Conservation (phyloP, 2,329 filamentous ascomycete species). For the Scedosporium boydii region DNA sequence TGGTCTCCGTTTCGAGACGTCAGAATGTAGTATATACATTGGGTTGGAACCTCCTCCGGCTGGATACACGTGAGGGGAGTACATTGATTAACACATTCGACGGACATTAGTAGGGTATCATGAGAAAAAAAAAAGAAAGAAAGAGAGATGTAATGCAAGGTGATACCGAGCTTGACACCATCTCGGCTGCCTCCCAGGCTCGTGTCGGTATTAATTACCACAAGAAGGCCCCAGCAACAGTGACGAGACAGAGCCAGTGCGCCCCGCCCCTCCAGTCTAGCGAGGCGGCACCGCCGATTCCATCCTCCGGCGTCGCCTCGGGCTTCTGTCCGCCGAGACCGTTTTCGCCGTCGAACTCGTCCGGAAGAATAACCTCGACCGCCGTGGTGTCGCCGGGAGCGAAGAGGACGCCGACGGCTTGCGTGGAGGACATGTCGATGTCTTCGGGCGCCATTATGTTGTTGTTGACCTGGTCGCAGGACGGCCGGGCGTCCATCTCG, state of each 20-base stretch:
- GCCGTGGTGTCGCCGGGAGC: conserved; percentile 40
- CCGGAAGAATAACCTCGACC: conserved; percentile 20
- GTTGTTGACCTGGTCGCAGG: conserved; percentile 43
- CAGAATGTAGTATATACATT: background rate
- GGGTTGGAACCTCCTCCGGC: background rate
- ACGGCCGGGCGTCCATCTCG: conserved; percentile 25
- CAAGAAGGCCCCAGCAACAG: background rate
- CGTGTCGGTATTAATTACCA: background rate
- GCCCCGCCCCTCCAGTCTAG: conserved; percentile 18
- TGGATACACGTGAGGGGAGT: background rate
- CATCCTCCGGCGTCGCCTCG: conserved; percentile 20
- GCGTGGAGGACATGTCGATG: conserved; percentile 31
- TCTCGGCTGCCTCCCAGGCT: background rate
- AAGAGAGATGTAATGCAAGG: background rate
- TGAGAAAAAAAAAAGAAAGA: background rate
- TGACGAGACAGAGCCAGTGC: background rate
- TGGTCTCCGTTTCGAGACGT: background rate
- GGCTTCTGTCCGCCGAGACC: conserved; percentile 18
- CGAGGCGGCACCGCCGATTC: conserved; percentile 19
- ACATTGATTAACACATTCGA: background rate
- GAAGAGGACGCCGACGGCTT: conserved; percentile 37
- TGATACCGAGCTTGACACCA: background rate
- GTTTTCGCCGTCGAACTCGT: conserved; percentile 13
- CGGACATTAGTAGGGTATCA: conserved; percentile 4
- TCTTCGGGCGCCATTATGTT: conserved; percentile 35